These are phyloP conservation scores for Boletus rufocinnamomeus DNA, from an alignment of 768 basidiomycete genomes.

Conservation along the genomic window DNA sequence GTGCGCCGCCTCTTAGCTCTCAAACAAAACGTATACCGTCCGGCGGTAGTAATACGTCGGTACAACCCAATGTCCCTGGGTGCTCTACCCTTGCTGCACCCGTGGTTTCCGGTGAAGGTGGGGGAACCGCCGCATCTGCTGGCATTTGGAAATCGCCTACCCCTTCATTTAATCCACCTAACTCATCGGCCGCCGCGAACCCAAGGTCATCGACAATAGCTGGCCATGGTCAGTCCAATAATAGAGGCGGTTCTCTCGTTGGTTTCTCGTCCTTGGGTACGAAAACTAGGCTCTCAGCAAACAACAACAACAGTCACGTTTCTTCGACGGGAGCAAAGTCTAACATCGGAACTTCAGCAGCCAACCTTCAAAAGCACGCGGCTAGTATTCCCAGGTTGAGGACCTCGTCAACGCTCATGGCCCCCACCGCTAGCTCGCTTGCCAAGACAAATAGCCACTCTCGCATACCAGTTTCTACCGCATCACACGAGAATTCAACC, in stretches of 20 bases:
- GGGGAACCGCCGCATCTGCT: conserved; percentile 12
- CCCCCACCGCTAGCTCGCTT: conserved; percentile 77
- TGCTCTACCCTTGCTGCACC: conserved; percentile 21
- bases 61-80: conserved; percentile 1
- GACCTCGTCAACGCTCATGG: conserved; percentile 55
- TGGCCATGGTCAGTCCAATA: conserved; percentile 19
- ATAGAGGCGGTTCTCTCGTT: conserved; percentile 17
- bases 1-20: conserved; percentile 19
- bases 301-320: conserved; percentile 24
- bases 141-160: conserved; percentile 26
- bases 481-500: conserved; percentile 19
- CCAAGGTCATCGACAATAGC: conserved; percentile 19
- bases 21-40: conserved; percentile 24
- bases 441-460: conserved; percentile 49
- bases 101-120: conserved; percentile 6
- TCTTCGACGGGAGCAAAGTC: conserved; percentile 36
- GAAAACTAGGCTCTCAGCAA: conserved; percentile 30
- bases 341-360: conserved; percentile 10
- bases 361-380: conserved; percentile 12
- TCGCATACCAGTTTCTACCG: conserved; percentile 26
- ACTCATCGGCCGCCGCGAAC: conserved; percentile 15
- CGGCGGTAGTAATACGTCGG: conserved; percentile 13
- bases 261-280: conserved; percentile 44
- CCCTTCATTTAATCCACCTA: conserved; percentile 16
- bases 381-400: conserved; percentile 26